Percentiles rank a stretch among this genome's conserved stretches.
Conservation (phyloP, 345 rosid species). For the Iberis pinnata region DNA sequence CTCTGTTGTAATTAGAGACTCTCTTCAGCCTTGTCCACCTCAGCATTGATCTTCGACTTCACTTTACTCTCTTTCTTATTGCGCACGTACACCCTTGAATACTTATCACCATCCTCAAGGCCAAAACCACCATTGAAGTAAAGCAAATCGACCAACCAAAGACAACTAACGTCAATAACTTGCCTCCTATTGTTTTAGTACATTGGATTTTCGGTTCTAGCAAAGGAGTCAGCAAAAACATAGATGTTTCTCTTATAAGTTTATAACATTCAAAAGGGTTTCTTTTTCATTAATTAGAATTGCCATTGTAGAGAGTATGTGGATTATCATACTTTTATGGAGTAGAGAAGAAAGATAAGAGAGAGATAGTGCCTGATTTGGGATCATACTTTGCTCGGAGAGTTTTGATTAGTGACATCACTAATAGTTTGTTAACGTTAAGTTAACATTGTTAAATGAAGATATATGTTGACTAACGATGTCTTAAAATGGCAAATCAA, state of each 20-base stretch:
- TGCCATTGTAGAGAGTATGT: conserved; percentile 58
- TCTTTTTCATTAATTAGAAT: background rate
- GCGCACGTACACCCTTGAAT: no score
- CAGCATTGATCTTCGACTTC: no score
- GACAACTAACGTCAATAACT: conserved; percentile 26
- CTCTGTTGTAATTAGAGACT: no score
- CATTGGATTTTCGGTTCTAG: conserved; percentile 99
- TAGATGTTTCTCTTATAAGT: background rate
- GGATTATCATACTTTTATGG: conserved; percentile 95
- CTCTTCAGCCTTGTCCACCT: no score
- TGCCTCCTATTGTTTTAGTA: conserved; percentile 87
- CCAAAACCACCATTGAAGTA: conserved; percentile 35
- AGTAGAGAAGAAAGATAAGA: conserved; percentile 93
- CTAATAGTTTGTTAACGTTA: no score
- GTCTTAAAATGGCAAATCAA: no score
- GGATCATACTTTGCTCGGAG: no score
- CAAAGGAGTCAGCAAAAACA: conserved; percentile 55
- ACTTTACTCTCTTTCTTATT: no score
- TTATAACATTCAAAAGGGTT: background rate
- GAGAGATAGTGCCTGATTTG: conserved; percentile 94
- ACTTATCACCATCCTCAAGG: conserved; percentile 45
- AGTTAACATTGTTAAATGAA: no score
- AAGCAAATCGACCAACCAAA: conserved; percentile 31
- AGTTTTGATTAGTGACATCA: conserved; percentile 74
- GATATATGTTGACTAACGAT: no score